Conservation (phyloP, 371 early-diverging fungal species). For the Coemansia sp. region DNA sequence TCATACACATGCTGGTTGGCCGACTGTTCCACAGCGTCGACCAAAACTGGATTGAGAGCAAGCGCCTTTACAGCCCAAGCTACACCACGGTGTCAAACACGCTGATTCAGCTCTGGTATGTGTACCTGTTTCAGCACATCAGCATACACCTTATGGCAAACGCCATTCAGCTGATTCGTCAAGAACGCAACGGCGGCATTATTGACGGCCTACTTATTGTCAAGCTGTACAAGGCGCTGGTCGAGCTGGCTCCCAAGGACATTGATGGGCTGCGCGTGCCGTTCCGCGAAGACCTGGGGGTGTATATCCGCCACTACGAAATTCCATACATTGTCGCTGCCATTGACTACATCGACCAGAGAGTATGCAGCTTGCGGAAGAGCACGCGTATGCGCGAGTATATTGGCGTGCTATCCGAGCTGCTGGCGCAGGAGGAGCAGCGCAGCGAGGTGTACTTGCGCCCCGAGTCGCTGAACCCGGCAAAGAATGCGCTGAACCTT, state of each 20-base stretch:
- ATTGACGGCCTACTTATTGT: conserved; percentile 4
- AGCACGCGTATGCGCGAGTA: conserved; percentile 2
- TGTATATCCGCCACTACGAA: conserved; percentile 15
- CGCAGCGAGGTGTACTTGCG: conserved; percentile 6
- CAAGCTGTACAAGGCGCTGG: not conserved
- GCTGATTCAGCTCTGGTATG: conserved; percentile 18
- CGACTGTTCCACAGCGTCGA: not conserved
- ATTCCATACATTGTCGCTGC: conserved; percentile 4
- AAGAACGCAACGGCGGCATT: not conserved
- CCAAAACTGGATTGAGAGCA: conserved; percentile 7
- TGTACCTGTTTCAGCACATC: conserved; percentile 8
- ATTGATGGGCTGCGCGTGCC: not conserved
- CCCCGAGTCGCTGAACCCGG: not conserved
- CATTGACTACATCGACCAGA: not conserved
- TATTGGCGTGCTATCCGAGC: not conserved
- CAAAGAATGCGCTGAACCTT: conserved; percentile 6
- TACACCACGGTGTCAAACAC: conserved; percentile 4
- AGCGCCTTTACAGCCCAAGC: not conserved
- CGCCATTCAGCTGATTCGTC: not conserved
- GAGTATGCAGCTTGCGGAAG: not conserved
- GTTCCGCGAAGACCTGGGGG: conserved; percentile 13
- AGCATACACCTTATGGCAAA: not conserved
- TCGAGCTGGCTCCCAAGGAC: conserved; percentile 5
- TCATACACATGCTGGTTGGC: not conserved
- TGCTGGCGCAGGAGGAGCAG: conserved; percentile 9